Evolutionary conservation across 2,329 filamentous ascomycete species (phyloP).

Genomic region (Colletotrichum sp.): DNA sequence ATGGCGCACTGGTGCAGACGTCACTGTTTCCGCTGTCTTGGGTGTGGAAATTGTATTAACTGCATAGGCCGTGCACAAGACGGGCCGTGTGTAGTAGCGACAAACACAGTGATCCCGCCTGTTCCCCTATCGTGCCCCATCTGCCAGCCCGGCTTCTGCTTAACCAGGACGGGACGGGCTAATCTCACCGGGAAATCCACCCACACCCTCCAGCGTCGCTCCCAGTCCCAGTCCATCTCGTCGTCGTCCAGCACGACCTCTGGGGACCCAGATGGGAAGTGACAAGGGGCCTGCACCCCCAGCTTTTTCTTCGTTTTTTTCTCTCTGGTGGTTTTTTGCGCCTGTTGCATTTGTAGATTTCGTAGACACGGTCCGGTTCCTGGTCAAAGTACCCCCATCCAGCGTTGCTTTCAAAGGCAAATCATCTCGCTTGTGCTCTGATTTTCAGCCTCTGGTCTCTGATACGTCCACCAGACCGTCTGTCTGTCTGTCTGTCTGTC

Average conservation of each 20-base stretch:
- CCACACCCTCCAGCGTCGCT: slow-evolving; percentile 35
- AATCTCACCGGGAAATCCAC: slow-evolving; percentile 48
- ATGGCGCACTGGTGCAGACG: background rate
- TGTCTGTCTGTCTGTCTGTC: background rate
- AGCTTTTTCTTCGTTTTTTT: background rate
- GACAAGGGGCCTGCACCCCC: background rate
- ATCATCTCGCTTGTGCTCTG: slow-evolving; percentile 56
- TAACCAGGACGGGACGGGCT: slow-evolving; percentile 32
- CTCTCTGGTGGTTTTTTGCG: background rate
- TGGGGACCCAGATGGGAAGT: background rate
- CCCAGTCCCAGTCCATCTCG: background rate
- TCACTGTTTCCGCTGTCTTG: background rate
- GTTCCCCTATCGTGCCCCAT: slow-evolving; percentile 31
- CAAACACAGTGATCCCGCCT: slow-evolving; percentile 17
- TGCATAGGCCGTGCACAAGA: background rate
- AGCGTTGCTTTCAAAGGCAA: slow-evolving; percentile 47
- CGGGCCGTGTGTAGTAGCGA: background rate
- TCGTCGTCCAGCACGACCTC: background rate
- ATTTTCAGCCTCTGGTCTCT: slow-evolving; percentile 50
- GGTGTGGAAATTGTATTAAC: slow-evolving; percentile 1
- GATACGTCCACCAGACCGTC: slow-evolving; percentile 17
- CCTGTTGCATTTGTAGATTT: slow-evolving; percentile 15
- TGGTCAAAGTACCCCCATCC: slow-evolving; percentile 31
- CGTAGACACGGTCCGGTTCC: slow-evolving; percentile 26
- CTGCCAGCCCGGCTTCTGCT: slow-evolving; percentile 22